phyloP scores from a whole-genome alignment of 805 yeast species.

The Tetrapisispora nanseiensis region DNA sequence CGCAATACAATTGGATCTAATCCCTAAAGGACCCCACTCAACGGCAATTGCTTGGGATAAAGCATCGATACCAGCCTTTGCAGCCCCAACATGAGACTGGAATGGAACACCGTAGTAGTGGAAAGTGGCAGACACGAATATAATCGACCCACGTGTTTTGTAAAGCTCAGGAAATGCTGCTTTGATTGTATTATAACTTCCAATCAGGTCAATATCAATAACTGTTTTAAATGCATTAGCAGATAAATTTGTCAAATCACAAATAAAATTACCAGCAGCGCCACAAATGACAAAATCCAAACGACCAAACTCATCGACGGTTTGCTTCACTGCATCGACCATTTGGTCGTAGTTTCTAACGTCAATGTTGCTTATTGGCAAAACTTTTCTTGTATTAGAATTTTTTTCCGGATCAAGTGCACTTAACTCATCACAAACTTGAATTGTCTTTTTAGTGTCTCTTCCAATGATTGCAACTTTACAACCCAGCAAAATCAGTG shows the following conservation, averaged over 20 bases:
- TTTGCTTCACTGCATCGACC: constrained; percentile 49
- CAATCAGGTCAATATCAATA: constrained; percentile 75
- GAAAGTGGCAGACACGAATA: constrained; percentile 81
- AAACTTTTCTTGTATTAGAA: constrained; percentile 46
- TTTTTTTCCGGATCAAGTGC: constrained; percentile 30
- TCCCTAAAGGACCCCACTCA: constrained; percentile 84
- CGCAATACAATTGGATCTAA: constrained; percentile 75
- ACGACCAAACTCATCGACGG: constrained; percentile 61
- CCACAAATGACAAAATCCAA: constrained; percentile 89
- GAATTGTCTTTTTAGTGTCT: constrained; percentile 51
- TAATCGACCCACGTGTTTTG: constrained; percentile 55
- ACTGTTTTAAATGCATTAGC: constrained; percentile 86
- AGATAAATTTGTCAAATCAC: constrained; percentile 69
- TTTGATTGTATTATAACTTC: constrained; percentile 83
- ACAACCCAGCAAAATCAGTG: constrained; percentile 74
- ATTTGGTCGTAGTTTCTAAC: constrained; percentile 63
- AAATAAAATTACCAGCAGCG: constrained; percentile 89
- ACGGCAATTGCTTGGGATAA: constrained; percentile 75
- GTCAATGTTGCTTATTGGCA: constrained; percentile 66
- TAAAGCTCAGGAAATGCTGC: constrained; percentile 62
- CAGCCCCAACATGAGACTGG: constrained; percentile 88
- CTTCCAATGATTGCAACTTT: constrained; percentile 82
- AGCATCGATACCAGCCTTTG: constrained; percentile 93
- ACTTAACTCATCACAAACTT: constrained; percentile 60
- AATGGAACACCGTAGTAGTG: constrained; percentile 85